phyloP scores from a whole-genome alignment of 2,329 filamentous ascomycete species.

The Stemphylium lycopersici region DNA sequence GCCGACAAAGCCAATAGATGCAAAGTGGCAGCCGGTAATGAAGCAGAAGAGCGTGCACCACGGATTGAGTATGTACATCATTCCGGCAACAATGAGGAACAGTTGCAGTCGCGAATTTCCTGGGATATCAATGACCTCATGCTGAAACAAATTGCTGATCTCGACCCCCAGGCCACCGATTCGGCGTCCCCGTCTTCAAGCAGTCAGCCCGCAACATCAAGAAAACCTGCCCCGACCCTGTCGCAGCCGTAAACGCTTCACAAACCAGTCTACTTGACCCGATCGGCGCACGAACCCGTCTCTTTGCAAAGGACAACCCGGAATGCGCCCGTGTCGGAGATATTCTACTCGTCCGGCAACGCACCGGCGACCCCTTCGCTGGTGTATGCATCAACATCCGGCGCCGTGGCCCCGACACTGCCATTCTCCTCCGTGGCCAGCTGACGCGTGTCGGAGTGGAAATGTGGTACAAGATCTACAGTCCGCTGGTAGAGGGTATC shows the following conservation, averaged over 20 bases:
- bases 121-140: not conserved
- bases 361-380: slow-evolving; percentile 85
- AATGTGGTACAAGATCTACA: slow-evolving; percentile 98
- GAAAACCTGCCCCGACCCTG: slow-evolving; percentile 67
- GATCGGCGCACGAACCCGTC: slow-evolving; percentile 76
- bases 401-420: slow-evolving; percentile 82
- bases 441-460: slow-evolving; percentile 87
- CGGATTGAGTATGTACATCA: slow-evolving; percentile 14
- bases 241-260: slow-evolving; percentile 68
- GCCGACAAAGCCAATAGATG: slow-evolving; percentile 14
- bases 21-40: slow-evolving; percentile 21
- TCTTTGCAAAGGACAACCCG: slow-evolving; percentile 79
- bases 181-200: slow-evolving; percentile 58
- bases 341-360: slow-evolving; percentile 86
- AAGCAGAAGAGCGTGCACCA: slow-evolving; percentile 17
- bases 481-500: slow-evolving; percentile 84
- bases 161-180: slow-evolving; percentile 26
- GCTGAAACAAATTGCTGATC: slow-evolving; percentile 2
- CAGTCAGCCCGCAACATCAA: slow-evolving; percentile 61
- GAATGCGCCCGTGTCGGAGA: slow-evolving; percentile 86
- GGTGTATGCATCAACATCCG: slow-evolving; percentile 89
- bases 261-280: slow-evolving; percentile 83
- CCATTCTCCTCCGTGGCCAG: slow-evolving; percentile 83
- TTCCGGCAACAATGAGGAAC: not conserved
- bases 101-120: too few species aligned